Conservation (phyloP, 169 alveolate genomes). For the Plasmodium vinckei region DNA sequence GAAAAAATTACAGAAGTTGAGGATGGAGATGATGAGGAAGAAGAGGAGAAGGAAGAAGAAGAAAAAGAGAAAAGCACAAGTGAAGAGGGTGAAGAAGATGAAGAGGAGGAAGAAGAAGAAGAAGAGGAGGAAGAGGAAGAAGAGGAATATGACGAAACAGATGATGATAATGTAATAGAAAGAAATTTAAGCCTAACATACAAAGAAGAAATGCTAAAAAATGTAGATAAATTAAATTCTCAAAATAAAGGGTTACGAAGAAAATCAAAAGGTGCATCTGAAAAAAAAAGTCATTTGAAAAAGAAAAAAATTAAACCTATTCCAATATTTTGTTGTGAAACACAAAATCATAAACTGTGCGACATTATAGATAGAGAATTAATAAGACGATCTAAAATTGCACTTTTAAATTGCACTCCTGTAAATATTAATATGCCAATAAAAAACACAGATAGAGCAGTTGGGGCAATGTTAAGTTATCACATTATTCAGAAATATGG, state of each 20-base stretch:
- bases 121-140: background rate
- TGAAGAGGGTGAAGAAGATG: background rate
- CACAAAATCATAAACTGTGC: constrained; percentile 76
- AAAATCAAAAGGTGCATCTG: constrained; percentile 1
- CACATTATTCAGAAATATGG: constrained; percentile 78
- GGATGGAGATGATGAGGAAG: constrained; percentile 37
- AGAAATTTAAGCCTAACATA: background rate
- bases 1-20: constrained; percentile 14
- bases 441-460: constrained; percentile 84
- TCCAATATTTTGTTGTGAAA: constrained; percentile 71
- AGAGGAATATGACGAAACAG: background rate
- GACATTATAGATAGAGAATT: constrained; percentile 77
- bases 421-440: constrained; percentile 76
- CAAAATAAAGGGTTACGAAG: constrained; percentile 14
- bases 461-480: constrained; percentile 84
- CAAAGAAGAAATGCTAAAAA: background rate
- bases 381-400: constrained; percentile 61
- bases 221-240: constrained; percentile 8
- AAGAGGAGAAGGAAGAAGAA: constrained; percentile 9
- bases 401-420: constrained; percentile 68
- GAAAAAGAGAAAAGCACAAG: background rate
- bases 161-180: background rate
- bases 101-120: constrained; percentile 4
- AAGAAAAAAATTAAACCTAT: constrained; percentile 61
- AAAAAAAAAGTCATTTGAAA: constrained; percentile 64